A percentile compares a stretch with the other conserved stretches of the same genome.
Conservation (phyloP, 495 filamentous ascomycete genomes). For the Trichoderma erinaceum region DNA sequence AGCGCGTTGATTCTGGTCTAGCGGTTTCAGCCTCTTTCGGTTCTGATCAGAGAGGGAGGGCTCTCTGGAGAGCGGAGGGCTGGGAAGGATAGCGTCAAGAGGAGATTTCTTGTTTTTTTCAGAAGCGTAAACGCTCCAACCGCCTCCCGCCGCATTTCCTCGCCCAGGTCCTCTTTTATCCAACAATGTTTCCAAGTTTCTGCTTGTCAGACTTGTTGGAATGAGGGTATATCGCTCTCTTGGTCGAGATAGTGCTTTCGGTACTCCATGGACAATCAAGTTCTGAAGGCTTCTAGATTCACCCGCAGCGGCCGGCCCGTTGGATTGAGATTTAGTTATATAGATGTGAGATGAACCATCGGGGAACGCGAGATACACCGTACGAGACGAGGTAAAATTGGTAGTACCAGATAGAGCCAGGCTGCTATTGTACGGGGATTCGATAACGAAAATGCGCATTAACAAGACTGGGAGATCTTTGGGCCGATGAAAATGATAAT, state of each 20-base stretch:
- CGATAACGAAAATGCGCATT: conserved; percentile 66
- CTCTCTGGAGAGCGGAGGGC: conserved; percentile 28
- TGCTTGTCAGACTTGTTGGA: conserved; percentile 58
- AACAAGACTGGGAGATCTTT: conserved; percentile 58
- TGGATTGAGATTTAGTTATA: conserved; percentile 49
- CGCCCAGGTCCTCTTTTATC: conserved; percentile 59
- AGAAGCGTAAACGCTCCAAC: conserved; percentile 72
- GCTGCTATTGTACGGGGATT: conserved; percentile 61
- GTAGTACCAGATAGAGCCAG: conserved; percentile 43
- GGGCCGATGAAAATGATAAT: conserved; percentile 67
- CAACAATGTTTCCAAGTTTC: conserved; percentile 60
- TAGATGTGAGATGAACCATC: conserved; percentile 70
- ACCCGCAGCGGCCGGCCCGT: conserved; percentile 29
- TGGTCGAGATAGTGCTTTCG: conserved; percentile 66
- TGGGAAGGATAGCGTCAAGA: conserved; percentile 44
- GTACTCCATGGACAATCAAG: conserved; percentile 66
- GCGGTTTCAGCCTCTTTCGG: conserved; percentile 23
- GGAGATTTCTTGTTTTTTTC: conserved; percentile 52
- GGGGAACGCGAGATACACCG: conserved; percentile 73
- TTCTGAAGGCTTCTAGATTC: conserved; percentile 60
- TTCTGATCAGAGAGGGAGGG: conserved; percentile 8
- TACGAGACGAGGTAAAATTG: conserved; percentile 50
- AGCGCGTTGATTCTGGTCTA: conserved; percentile 30
- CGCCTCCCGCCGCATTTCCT: conserved; percentile 62
- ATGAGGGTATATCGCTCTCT: conserved; percentile 62